phyloP scores from a whole-genome alignment of 805 yeast genomes.

The Suhomyces faveliae region DNA sequence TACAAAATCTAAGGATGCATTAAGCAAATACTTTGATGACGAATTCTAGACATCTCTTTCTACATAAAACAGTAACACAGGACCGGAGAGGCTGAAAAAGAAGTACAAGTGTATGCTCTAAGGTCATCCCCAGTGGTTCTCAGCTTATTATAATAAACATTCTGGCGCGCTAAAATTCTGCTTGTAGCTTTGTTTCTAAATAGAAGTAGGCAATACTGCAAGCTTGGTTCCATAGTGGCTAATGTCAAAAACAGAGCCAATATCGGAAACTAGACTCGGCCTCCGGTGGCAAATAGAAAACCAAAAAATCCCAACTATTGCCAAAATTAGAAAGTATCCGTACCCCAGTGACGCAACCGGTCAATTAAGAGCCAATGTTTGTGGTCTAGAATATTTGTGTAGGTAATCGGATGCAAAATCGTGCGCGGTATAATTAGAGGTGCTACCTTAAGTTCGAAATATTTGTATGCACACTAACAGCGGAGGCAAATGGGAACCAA shows the following conservation, averaged over 20 bases:
- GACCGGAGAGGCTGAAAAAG: neutral
- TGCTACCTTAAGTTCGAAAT: neutral
- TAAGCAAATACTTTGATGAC: conserved; percentile 52
- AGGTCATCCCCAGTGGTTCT: neutral
- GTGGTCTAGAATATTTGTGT: neutral
- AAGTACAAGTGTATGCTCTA: neutral
- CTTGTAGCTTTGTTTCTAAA: neutral
- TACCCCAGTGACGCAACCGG: neutral
- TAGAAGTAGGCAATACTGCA: neutral
- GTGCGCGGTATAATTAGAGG: too few species aligned
- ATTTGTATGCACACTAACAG: neutral
- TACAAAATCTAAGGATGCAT: conserved; percentile 46
- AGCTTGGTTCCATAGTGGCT: neutral
- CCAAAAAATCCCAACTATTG: neutral
- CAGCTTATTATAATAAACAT: neutral
- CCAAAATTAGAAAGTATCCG: neutral
- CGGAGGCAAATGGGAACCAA: too few species aligned
- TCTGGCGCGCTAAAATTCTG: neutral
- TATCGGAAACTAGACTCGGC: neutral
- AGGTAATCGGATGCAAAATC: neutral
- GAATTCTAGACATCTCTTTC: conserved; percentile 10
- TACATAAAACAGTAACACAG: neutral
- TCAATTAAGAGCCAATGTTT: neutral
- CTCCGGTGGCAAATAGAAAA: neutral
- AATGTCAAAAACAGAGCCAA: neutral